Percentiles rank a stretch among this genome's conserved stretches.
phyloP scores from a whole-genome alignment of 139 green algal genomes.

The Coelastrella sp. region DNA sequence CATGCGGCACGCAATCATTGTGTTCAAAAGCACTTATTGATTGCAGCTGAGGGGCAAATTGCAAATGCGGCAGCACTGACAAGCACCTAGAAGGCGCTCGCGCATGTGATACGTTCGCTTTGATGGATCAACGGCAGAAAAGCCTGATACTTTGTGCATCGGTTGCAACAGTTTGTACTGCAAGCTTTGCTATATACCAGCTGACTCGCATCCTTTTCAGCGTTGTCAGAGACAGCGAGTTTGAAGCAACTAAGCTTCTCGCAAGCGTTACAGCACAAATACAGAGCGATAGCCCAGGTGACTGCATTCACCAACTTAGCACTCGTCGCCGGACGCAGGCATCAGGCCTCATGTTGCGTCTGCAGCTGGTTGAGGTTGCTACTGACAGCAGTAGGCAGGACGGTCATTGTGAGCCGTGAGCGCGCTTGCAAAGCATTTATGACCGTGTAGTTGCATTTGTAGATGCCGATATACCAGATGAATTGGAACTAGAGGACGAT shows the following conservation, averaged over 20 bases:
- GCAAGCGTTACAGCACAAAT: constrained; percentile 11
- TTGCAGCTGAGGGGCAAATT: too few species aligned
- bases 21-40: too few species aligned
- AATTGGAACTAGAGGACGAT: constrained; percentile 5
- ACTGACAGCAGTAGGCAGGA: background rate
- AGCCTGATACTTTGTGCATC: background rate
- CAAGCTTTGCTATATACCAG: constrained; percentile 18
- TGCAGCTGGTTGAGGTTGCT: background rate
- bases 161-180: background rate
- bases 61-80: background rate
- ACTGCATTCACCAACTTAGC: too few species aligned
- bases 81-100: background rate
- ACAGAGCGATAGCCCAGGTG: constrained; percentile 37
- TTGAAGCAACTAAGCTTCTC: constrained; percentile 18
- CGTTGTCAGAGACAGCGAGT: background rate
- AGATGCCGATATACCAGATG: constrained; percentile 15
- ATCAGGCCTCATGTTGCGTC: background rate
- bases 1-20: too few species aligned
- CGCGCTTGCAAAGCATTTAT: background rate
- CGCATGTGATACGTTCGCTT: background rate
- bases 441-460: background rate
- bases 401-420: too few species aligned
- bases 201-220: constrained; percentile 4
- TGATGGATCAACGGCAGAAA: background rate
- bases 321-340: too few species aligned